phyloP scores from a whole-genome alignment of 2,329 filamentous ascomycete species.

The Paracamarosporium sp. region DNA sequence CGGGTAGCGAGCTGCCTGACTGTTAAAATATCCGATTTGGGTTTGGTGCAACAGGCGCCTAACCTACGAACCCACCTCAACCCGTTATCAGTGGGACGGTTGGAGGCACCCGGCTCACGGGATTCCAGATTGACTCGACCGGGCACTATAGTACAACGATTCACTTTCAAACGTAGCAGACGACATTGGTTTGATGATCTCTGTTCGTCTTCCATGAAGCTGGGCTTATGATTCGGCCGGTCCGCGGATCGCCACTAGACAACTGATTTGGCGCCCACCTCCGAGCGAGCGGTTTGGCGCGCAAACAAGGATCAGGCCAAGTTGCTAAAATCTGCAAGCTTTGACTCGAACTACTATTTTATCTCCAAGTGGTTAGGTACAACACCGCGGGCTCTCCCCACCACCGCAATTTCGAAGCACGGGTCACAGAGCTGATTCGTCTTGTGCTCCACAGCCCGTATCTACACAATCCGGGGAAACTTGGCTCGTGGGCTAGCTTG shows the following conservation, averaged over 20 bases:
- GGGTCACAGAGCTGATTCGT: not conserved
- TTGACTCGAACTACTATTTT: not conserved
- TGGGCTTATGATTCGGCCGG: not conserved
- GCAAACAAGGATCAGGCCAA: not conserved
- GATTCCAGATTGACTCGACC: not conserved
- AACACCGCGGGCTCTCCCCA: not conserved
- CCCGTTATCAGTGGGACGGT: not conserved
- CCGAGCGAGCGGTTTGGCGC: not conserved
- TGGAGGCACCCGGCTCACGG: not conserved
- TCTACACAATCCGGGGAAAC: slow-evolving; percentile 5
- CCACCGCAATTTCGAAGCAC: not conserved
- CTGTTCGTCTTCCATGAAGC: not conserved
- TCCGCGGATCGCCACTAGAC: not conserved
- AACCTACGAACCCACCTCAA: not conserved
- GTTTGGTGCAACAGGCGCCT: not conserved
- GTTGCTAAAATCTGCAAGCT: not conserved
- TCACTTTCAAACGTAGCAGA: not conserved
- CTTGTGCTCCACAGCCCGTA: slow-evolving; percentile 1
- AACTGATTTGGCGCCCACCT: not conserved
- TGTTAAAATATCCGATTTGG: slow-evolving; percentile 3
- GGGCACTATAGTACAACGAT: not conserved
- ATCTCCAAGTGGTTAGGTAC: not conserved
- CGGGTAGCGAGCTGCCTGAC: not conserved
- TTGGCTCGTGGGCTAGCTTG: not conserved
- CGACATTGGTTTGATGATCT: not conserved